Evolutionary conservation across 1,284 basidiomycete species (phyloP).

Genomic region (Exsudoporus floridanus): DNA sequence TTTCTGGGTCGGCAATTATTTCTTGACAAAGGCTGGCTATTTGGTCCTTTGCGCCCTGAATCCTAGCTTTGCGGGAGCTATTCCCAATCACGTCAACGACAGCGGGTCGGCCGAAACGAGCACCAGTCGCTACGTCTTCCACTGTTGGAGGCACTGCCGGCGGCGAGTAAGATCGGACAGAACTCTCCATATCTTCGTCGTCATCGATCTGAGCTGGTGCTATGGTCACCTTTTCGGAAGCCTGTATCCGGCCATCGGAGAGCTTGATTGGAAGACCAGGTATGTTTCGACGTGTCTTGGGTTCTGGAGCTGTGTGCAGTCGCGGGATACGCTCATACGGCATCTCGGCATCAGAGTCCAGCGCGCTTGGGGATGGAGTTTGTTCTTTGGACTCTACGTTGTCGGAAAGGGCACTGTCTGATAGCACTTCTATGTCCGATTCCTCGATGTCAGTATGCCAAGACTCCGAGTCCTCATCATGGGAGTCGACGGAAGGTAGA

Average conservation of each 20-base stretch:
- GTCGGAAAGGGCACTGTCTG: conserved; percentile 26
- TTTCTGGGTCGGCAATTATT: conserved; percentile 83
- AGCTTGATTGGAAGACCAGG: conserved; percentile 84
- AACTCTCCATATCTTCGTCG: conserved; percentile 39
- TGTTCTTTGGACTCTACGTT: conserved; percentile 18
- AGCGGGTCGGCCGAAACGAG: conserved; percentile 79
- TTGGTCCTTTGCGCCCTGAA: conserved; percentile 85
- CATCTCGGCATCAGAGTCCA: conserved; percentile 68
- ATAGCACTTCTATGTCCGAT: conserved; percentile 31
- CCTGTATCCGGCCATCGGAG: conserved; percentile 71
- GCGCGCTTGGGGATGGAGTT: conserved; percentile 13
- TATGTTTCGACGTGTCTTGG: conserved; percentile 51
- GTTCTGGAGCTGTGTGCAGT: conserved; percentile 46
- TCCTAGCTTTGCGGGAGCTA: conserved; percentile 64
- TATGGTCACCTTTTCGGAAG: conserved; percentile 49
- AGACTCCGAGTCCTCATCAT: conserved; percentile 54
- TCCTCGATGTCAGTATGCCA: conserved; percentile 52
- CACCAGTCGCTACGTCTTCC: conserved; percentile 74
- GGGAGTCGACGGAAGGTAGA: conserved; percentile 64
- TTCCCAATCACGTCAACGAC: conserved; percentile 73
- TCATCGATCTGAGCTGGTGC: conserved; percentile 38
- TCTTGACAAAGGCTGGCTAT: conserved; percentile 88
- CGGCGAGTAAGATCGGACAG: conserved; percentile 25
- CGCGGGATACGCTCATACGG: conserved; percentile 65
- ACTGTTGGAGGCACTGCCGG: conserved; percentile 27